phyloP scores from a whole-genome alignment of 2,329 filamentous ascomycete species.

The Claviceps fusiformis region DNA sequence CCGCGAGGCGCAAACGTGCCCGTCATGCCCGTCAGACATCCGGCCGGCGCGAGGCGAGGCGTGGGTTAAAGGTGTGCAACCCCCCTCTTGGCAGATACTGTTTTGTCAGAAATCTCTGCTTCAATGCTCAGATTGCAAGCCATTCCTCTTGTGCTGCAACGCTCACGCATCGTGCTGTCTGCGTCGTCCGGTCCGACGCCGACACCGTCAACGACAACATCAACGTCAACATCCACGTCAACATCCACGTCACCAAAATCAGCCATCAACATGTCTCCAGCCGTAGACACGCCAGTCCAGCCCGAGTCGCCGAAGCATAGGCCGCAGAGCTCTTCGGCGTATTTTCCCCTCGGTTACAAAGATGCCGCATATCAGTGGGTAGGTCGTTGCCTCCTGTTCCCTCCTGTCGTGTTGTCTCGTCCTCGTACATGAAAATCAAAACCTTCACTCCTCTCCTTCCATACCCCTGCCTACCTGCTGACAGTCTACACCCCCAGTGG shows the following conservation, averaged over 20 bases:
- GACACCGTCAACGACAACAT: not conserved
- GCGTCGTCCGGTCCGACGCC: not conserved
- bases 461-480: not conserved
- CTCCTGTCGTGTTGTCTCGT: too few species aligned
- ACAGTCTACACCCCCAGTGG: conserved; percentile 47
- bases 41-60: too few species aligned
- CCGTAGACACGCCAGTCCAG: conserved; percentile 15
- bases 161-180: not conserved
- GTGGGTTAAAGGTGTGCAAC: not conserved
- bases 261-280: conserved; percentile 19
- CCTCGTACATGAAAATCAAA: not conserved
- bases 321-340: conserved; percentile 19
- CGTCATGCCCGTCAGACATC: too few species aligned
- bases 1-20: not conserved
- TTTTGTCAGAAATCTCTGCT: not conserved
- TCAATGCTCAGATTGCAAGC: not conserved
- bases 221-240: not conserved
- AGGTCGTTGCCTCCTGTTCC: conserved; percentile 15
- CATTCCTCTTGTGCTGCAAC: not conserved
- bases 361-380: conserved; percentile 89
- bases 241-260: not conserved
- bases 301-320: conserved; percentile 15
- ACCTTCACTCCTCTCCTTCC: not conserved
- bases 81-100: not conserved
- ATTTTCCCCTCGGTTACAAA: conserved; percentile 82